Conservation (phyloP, 306 rosid species). For the Quercus suber region DNA sequence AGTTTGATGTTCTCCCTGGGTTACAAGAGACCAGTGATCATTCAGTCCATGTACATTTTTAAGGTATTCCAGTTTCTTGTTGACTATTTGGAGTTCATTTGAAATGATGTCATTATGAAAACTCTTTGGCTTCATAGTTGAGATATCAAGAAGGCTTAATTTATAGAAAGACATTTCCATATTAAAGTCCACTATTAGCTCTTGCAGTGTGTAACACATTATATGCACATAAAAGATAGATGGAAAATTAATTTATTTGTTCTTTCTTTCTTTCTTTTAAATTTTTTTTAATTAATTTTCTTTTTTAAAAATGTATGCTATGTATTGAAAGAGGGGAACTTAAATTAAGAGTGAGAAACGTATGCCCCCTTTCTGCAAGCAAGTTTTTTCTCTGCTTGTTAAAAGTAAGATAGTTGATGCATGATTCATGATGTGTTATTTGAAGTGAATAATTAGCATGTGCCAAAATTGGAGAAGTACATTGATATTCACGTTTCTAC, state of each 20-base stretch:
- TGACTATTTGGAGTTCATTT: neutral
- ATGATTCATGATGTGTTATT: neutral
- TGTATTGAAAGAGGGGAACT: neutral
- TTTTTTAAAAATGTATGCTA: neutral
- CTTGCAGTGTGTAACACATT: neutral
- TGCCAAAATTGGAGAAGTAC: neutral
- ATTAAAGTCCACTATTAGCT: neutral
- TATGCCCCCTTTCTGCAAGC: neutral
- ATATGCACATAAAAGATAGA: neutral
- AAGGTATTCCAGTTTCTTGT: slow-evolving; percentile 52
- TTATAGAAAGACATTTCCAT: neutral
- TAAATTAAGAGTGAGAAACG: neutral
- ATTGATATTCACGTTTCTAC: neutral
- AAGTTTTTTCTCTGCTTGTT: neutral
- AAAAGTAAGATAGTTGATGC: neutral
- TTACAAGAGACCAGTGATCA: slow-evolving; percentile 69
- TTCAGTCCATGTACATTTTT: slow-evolving; percentile 96
- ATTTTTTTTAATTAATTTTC: too few species aligned
- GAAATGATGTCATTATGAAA: neutral
- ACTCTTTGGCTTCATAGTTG: neutral
- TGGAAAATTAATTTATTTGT: neutral
- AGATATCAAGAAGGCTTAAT: neutral
- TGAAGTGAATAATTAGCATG: neutral
- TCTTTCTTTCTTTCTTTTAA: too few species aligned
- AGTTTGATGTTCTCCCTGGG: slow-evolving; percentile 67